A percentile compares a stretch with the other conserved stretches of the same genome.
Conservation (phyloP, 805 yeast species). For the Jamesozyma jinghongensis region DNA sequence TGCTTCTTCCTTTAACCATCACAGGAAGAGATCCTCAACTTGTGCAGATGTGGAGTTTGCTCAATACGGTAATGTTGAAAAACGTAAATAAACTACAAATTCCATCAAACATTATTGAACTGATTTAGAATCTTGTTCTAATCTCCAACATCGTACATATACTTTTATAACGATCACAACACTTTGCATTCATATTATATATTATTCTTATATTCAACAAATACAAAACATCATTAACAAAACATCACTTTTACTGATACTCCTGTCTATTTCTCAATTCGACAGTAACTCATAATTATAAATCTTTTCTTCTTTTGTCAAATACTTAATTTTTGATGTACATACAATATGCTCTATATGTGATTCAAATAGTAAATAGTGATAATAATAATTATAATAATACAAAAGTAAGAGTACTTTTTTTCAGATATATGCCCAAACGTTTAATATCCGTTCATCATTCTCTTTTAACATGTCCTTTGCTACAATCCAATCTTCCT, state of each 20-base stretch:
- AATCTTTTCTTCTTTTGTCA: neutral
- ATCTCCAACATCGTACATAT: neutral
- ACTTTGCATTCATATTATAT: neutral
- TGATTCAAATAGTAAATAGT: no score
- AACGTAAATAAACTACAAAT: conserved; percentile 9
- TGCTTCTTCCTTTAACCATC: conserved; percentile 9
- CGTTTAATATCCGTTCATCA: conserved; percentile 39
- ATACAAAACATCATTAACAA: neutral
- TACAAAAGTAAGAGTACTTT: neutral
- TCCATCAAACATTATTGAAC: no score
- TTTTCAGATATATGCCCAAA: conserved; percentile 30
- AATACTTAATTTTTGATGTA: no score
- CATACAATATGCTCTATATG: no score
- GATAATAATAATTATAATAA: no score
- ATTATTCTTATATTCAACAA: neutral
- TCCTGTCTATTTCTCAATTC: no score
- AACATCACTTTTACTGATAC: no score
- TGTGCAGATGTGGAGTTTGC: conserved; percentile 21
- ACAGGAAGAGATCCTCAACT: conserved; percentile 22
- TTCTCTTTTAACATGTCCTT: conserved; percentile 54
- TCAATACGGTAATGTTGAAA: conserved; percentile 11
- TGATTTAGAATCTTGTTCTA: no score
- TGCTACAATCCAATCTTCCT: conserved; percentile 85
- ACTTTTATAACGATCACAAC: neutral
- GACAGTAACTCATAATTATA: no score